Evolutionary conservation across 805 yeast species (phyloP).

Genomic region (Schizosaccharomyces pombe): DNA sequence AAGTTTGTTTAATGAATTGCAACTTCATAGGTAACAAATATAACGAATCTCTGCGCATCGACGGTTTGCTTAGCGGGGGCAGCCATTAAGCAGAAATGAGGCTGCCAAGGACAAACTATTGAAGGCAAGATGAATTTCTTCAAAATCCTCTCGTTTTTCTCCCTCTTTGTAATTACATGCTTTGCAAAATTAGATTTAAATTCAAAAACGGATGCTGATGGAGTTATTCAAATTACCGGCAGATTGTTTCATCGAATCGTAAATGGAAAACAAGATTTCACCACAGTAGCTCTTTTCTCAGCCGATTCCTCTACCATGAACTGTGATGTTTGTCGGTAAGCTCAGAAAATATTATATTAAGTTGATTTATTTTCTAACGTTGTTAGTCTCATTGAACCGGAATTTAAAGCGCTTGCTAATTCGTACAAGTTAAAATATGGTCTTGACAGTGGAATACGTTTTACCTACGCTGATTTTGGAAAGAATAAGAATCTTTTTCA

Average conservation of each 20-base stretch:
- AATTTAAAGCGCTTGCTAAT: not conserved
- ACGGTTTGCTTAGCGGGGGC: too few species aligned
- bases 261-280: not conserved
- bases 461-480: not conserved
- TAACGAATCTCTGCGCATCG: too few species aligned
- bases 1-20: too few species aligned
- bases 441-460: not conserved
- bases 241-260: not conserved
- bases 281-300: not conserved
- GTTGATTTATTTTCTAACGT: not conserved
- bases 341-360: not conserved
- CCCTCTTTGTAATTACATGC: not conserved
- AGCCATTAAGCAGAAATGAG: too few species aligned
- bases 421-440: not conserved
- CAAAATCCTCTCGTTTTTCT: not conserved
- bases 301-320: not conserved
- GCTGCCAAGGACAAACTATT: not conserved
- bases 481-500: not conserved
- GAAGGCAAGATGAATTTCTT: not conserved
- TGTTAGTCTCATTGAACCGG: not conserved
- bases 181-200: not conserved
- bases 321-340: not conserved
- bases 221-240: not conserved
- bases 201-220: not conserved
- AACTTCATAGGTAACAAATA: too few species aligned